These are phyloP conservation scores for Pleomassaria siparia DNA, from an alignment of 2,329 filamentous ascomycete species.

Conservation along the genomic window DNA sequence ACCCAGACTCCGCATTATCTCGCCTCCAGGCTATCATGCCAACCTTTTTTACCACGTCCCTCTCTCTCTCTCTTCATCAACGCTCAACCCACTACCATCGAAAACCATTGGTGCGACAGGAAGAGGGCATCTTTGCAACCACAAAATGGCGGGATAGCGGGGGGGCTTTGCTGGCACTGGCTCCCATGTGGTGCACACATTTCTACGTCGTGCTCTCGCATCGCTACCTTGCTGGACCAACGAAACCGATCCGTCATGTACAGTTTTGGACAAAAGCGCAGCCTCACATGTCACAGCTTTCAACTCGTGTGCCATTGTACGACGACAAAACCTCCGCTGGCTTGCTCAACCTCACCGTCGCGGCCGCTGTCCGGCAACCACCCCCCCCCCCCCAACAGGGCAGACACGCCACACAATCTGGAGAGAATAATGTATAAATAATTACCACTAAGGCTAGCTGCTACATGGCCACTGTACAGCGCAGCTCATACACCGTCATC, in stretches of 20 bases:
- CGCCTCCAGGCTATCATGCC: no score
- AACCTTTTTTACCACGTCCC: no score
- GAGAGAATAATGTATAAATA: background rate
- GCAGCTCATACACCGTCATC: background rate
- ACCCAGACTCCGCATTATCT: no score
- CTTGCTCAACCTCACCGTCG: no score
- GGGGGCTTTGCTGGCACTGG: background rate
- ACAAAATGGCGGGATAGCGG: background rate
- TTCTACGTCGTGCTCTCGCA: background rate
- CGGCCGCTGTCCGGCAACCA: no score
- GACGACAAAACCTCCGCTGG: no score
- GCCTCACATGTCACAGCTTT: no score
- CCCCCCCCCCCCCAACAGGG: no score
- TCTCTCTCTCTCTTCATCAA: no score
- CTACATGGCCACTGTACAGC: slow-evolving; percentile 1
- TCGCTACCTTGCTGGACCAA: background rate
- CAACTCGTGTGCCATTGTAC: no score
- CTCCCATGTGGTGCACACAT: background rate
- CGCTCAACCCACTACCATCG: no score
- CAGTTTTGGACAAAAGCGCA: background rate
- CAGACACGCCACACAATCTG: background rate
- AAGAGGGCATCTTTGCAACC: background rate
- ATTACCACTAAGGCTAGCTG: background rate
- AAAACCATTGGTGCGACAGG: no score
- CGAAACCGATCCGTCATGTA: background rate